Percentiles rank a stretch among this genome's conserved stretches.
Conservation (phyloP, 2,329 filamentous ascomycete genomes). For the Colletotrichum zoysiae region DNA sequence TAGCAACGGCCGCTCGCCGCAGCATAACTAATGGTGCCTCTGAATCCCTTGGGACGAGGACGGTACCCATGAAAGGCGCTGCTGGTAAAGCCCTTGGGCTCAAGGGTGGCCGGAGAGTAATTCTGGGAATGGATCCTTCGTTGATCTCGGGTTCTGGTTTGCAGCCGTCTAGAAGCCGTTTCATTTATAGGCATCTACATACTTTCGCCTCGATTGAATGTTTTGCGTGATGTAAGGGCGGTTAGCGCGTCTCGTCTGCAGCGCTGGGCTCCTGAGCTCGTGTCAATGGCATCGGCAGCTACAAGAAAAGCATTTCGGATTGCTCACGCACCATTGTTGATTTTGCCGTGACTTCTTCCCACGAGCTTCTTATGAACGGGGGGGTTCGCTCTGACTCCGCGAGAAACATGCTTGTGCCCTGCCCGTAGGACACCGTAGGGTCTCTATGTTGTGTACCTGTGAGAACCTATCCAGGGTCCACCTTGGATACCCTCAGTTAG, state of each 20-base stretch:
- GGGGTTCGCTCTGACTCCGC: background rate
- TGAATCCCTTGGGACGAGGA: background rate
- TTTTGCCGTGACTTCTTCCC: background rate
- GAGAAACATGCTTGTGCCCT: background rate
- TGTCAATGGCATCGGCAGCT: background rate
- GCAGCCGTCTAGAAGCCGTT: slow-evolving; percentile 42
- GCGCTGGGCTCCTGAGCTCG: background rate
- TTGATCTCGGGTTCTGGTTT: slow-evolving; percentile 43
- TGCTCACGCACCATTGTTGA: background rate
- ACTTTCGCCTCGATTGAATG: slow-evolving; percentile 11
- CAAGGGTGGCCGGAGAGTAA: slow-evolving; percentile 42
- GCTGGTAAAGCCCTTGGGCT: slow-evolving; percentile 42
- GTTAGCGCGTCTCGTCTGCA: too few relatives aligned
- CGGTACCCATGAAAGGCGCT: slow-evolving; percentile 37
- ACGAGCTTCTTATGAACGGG: background rate
- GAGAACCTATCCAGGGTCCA: too few relatives aligned
- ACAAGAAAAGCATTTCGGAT: background rate
- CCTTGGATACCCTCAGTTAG: too few relatives aligned
- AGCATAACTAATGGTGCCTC: slow-evolving; percentile 41
- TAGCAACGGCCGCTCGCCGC: slow-evolving; percentile 42
- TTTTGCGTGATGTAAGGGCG: background rate
- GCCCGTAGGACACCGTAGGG: too few relatives aligned
- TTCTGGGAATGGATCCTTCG: slow-evolving; percentile 44
- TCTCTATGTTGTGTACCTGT: background rate
- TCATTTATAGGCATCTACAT: slow-evolving; percentile 45